These are phyloP conservation scores for Candida tibetensis DNA, from an alignment of 805 yeast species.

Conservation along the genomic window DNA sequence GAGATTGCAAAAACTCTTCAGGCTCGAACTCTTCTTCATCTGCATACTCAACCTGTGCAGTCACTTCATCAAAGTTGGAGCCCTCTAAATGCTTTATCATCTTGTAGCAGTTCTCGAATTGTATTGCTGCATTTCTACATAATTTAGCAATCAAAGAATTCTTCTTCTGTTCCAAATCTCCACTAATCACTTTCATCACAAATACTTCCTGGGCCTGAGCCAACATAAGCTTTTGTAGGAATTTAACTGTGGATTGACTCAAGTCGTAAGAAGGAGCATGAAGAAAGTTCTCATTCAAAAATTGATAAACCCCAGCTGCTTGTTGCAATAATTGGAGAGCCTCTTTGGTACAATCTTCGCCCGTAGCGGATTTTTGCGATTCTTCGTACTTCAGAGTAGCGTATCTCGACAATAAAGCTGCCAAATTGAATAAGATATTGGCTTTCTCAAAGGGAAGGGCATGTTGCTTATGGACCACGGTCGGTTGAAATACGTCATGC, in stretches of 20 bases:
- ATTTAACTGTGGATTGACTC: constrained; percentile 61
- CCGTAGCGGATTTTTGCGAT: constrained; percentile 22
- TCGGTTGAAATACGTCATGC: constrained; percentile 65
- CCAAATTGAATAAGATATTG: constrained; percentile 74
- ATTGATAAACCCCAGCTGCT: constrained; percentile 75
- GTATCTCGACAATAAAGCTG: constrained; percentile 53
- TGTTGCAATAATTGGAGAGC: constrained; percentile 63
- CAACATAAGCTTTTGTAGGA: constrained; percentile 62
- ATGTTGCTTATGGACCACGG: constrained; percentile 58
- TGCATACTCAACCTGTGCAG: neutral
- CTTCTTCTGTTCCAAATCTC: constrained; percentile 50
- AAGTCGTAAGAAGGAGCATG: constrained; percentile 87
- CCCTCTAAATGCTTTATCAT: constrained; percentile 32
- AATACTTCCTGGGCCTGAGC: constrained; percentile 92
- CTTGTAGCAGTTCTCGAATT: constrained; percentile 53
- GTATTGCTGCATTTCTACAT: constrained; percentile 56
- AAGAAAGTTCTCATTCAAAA: constrained; percentile 73
- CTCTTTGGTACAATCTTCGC: constrained; percentile 48
- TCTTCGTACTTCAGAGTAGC: constrained; percentile 37
- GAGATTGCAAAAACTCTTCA: constrained; percentile 4
- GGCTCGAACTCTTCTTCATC: constrained; percentile 11
- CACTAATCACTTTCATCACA: constrained; percentile 55
- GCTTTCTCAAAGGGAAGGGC: constrained; percentile 91
- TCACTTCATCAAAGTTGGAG: constrained; percentile 3
- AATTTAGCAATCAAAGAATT: constrained; percentile 74